Conservation (phyloP, 441 rosid species). For the Adansonia gregorii region DNA sequence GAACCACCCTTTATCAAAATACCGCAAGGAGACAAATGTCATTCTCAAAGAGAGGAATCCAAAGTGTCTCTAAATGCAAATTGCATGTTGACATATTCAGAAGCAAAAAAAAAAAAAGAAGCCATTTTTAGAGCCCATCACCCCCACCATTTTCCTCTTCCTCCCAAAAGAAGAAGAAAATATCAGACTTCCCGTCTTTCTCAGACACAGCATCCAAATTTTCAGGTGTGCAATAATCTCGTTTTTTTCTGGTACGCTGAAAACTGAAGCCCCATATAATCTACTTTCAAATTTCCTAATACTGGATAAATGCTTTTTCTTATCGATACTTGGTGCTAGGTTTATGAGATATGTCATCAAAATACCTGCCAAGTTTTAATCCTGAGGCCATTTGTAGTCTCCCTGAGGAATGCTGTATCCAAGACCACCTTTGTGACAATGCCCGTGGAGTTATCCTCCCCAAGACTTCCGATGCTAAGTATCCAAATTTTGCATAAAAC, state of each 20-base stretch:
- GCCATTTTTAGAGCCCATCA: not conserved
- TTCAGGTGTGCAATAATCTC: not conserved
- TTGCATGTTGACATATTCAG: not conserved
- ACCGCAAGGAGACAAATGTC: slow-evolving; percentile 5
- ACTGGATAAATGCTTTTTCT: slow-evolving; percentile 10
- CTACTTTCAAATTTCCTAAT: not conserved
- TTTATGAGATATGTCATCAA: not conserved
- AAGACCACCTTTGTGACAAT: slow-evolving; percentile 80
- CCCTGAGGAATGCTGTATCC: slow-evolving; percentile 77
- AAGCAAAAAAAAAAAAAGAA: not conserved
- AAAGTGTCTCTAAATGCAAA: not conserved
- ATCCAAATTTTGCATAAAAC: slow-evolving; percentile 22
- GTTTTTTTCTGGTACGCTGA: not conserved
- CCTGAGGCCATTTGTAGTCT: slow-evolving; percentile 88
- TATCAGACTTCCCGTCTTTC: not conserved
- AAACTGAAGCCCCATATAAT: not conserved
- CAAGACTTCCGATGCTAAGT: slow-evolving; percentile 90
- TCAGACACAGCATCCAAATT: slow-evolving; percentile 9
- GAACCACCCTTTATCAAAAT: slow-evolving; percentile 71
- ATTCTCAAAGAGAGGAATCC: slow-evolving; percentile 12
- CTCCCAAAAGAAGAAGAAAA: slow-evolving; percentile 6
- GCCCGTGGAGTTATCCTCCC: slow-evolving; percentile 73
- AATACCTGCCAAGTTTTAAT: slow-evolving; percentile 98
- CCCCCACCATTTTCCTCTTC: not conserved
- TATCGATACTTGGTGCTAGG: not conserved